Percentiles rank a stretch among this genome's conserved stretches.
These are phyloP conservation scores for Calonectria pseudoturangicola DNA, from an alignment of 2,329 filamentous ascomycete species.

Conservation along the genomic window DNA sequence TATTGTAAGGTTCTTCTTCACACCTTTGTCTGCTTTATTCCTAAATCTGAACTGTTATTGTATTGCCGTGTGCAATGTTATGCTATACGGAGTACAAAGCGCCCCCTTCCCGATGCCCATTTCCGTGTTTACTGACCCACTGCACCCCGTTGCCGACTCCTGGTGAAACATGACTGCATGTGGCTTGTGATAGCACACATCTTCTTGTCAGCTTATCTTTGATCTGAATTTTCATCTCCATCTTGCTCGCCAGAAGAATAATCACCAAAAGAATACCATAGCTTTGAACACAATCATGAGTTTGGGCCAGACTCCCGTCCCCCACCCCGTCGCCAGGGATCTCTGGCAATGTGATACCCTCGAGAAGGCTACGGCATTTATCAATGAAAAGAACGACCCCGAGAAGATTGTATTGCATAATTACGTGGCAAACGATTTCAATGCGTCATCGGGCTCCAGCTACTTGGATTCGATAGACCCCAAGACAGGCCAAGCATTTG, in stretches of 20 bases:
- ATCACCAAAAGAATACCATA: not conserved
- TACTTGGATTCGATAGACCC: constrained; percentile 1
- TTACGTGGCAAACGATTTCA: not conserved
- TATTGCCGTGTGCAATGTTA: not conserved
- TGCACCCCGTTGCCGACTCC: constrained; percentile 8
- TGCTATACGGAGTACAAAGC: not conserved
- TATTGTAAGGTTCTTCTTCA: no score
- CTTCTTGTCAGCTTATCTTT: not conserved
- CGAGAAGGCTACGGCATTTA: constrained; percentile 5
- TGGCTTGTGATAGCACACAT: not conserved
- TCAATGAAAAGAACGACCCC: not conserved
- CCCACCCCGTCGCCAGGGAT: not conserved
- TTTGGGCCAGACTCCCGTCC: not conserved
- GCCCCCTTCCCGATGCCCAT: constrained; percentile 12
- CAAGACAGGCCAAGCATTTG: constrained; percentile 4
- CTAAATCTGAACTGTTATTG: not conserved
- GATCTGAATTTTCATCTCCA: not conserved
- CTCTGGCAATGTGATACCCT: constrained; percentile 8
- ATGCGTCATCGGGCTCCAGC: not conserved
- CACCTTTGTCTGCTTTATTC: no score
- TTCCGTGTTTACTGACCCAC: constrained; percentile 14
- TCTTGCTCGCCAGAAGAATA: not conserved
- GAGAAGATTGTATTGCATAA: constrained; percentile 14
- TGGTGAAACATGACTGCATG: not conserved
- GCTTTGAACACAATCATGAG: not conserved